These are phyloP conservation scores for Zelonia costaricensis DNA, from an alignment of 208 protist species.

Conservation along the genomic window DNA sequence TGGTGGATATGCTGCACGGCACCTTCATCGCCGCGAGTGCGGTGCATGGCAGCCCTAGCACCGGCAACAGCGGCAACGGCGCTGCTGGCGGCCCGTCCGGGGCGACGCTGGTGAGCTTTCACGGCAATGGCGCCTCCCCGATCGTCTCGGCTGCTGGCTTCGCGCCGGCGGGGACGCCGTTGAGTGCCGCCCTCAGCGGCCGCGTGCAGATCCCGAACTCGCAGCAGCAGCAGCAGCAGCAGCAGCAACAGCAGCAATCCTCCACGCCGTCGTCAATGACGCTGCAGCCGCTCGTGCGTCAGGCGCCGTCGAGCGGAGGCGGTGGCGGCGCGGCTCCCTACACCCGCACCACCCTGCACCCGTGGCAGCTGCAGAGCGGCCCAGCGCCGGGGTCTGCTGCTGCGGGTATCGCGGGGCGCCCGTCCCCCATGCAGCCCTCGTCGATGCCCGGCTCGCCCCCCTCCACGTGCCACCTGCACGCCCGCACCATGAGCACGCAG, in stretches of 20 bases:
- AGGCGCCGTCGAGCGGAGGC: too few species aligned
- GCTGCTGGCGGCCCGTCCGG: too few species aligned
- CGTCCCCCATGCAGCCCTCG: conserved; percentile 1
- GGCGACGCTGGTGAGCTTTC: not conserved
- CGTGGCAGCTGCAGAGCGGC: not conserved
- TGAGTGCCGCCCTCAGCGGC: not conserved
- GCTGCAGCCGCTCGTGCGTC: not conserved
- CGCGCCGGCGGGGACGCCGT: not conserved
- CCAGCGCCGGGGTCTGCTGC: too few species aligned
- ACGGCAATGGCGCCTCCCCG: not conserved
- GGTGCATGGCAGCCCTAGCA: conserved; percentile 4
- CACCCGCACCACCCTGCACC: not conserved
- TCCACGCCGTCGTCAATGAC: not conserved
- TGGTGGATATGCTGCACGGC: not conserved
- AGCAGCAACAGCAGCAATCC: conserved; percentile 3
- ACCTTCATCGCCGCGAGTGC: not conserved
- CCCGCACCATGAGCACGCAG: conserved; percentile 17
- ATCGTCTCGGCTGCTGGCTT: not conserved
- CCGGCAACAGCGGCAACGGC: too few species aligned
- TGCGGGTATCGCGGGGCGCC: too few species aligned
- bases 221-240: not conserved
- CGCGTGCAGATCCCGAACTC: not conserved
- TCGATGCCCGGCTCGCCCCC: conserved; percentile 9
- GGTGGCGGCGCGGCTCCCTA: not conserved
- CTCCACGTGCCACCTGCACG: conserved; percentile 6